Base-by-base conservation (phyloP, 164 flowering plant genomes). In the Malania oleifera region DNA sequence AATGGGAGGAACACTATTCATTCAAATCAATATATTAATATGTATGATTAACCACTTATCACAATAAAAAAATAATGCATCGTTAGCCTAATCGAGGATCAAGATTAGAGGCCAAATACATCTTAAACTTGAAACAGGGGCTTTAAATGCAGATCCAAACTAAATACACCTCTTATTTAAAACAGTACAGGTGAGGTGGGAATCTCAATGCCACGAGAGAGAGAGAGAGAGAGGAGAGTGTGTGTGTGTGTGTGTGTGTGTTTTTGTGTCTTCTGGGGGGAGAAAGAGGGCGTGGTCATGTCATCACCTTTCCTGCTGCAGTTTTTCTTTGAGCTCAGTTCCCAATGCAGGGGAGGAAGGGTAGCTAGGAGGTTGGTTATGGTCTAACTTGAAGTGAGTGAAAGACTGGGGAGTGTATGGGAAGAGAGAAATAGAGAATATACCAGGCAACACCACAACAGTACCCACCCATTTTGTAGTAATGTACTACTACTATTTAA, bases 301-400 rank as follows among this genome's bases (percentile, higher is more conserved):
- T 68, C 75, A 70, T 72, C 79, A 67, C 56, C 72, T 18, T 27
- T 40, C 51, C n/a, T n/a, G n/a, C n/a, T 9, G 20, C 54, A 39
- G 40, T 25, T 28, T 48, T 38, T 31, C 14, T 5, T 22, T 7
- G 28, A 61, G 20, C 62, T 54, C 76, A 58, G 62, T 71, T 71
- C 71, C 77, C 77, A 54, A 73, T 45, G 67, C 24, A 37, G 44
- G 31, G 5, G 43, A 56, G 25, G 12, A 24, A 44, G 54, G 20
- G 1, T 31, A 28, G 26, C 20, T 18, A 11, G 14, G 9, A 38
- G 73, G 6, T 9, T 56, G 57, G 57, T n/a, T n/a, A n/a, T n/a
- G n/a, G n/a, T n/a, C n/a, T n/a, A n/a, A n/a, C n/a, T n/a, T n/a
- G n/a, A n/a, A n/a, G n/a, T n/a, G n/a, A n/a, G n/a, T n/a, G n/a